Evolutionary conservation across 2,329 filamentous ascomycete genomes (phyloP), one percentile per base, ranked within the genome.

Genomic region (Apiospora hydei): DNA sequence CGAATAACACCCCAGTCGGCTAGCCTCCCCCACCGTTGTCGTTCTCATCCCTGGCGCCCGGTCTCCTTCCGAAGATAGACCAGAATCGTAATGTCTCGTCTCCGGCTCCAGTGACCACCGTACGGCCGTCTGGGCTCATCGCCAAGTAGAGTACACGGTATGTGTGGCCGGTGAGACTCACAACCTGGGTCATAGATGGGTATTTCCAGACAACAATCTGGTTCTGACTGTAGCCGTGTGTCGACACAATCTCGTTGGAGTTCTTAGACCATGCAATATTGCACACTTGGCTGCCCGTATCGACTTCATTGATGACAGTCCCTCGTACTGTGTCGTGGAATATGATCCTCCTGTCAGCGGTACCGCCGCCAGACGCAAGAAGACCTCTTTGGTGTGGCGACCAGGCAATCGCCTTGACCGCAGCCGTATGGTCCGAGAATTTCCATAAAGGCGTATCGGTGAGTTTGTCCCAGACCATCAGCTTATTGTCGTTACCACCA

Each of bases 121-220:
- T 93, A 77, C 95, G 91, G 24, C 96, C 96, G 79, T 98, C 96
- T 1, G 96, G 96, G 79, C 95, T 98, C 95, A 98, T 98, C 44
- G 95, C 95, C 70, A 99, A 87, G 81, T 98, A 99, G 3, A 99
- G 87, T 16, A 99, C 96, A 79, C 96, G 93, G 83, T 97, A 98
- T 1, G 96, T 99, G 82, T 99, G 96, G 0, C 96, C 96, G 0
- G 96, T 99, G 66, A 99, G 86, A 76, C 94, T 97, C 53, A 94
- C 96, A 11, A 99, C 95, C 81, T 98, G 96, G 68, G 94, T 94
- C 96, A 99, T 98, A 76, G 93, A 95, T 1, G 96, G 96, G 80
- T 99, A 99, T 80, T 99, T 99, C 96, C 96, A 99, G 71, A 99
- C 94, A 49, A 98, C 96, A 77, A 99, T 98, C 82, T 98, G 96